Percentiles rank a stretch among this genome's conserved stretches.
Evolutionary conservation across 139 green algal genomes (phyloP).

Genomic region (Auxenochlorella protothecoides): DNA sequence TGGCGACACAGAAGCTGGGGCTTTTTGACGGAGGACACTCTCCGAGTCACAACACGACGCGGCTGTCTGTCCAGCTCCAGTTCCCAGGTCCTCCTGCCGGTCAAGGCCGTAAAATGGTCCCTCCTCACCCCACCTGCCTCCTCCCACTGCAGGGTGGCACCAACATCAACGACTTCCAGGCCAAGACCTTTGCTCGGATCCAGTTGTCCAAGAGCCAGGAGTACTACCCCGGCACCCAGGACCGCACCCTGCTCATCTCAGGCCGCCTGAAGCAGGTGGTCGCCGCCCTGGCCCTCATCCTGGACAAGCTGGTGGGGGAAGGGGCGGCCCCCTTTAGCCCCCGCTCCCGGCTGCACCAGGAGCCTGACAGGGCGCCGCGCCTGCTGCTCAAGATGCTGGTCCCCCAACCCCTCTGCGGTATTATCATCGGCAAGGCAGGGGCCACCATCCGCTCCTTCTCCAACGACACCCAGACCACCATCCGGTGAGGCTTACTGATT

Average conservation of each 20-base stretch:
- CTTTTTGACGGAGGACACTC: no score
- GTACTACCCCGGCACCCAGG: slow-evolving; percentile 52
- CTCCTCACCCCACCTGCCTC: not conserved
- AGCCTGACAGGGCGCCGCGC: not conserved
- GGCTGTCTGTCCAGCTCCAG: not conserved
- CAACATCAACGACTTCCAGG: slow-evolving; percentile 69
- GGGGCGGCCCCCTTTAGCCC: slow-evolving; percentile 14
- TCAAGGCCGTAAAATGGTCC: no score
- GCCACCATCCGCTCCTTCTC: slow-evolving; percentile 58
- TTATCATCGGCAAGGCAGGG: slow-evolving; percentile 67
- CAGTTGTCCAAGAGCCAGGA: slow-evolving; percentile 44
- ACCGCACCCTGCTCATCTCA: slow-evolving; percentile 61
- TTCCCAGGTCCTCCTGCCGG: not conserved
- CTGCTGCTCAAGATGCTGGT: slow-evolving; percentile 54
- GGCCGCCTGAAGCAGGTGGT: slow-evolving; percentile 54
- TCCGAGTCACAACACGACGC: no score
- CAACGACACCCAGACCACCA: slow-evolving; percentile 51
- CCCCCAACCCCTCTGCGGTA: slow-evolving; percentile 59
- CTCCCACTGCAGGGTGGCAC: slow-evolving; percentile 34
- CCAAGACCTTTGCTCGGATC: slow-evolving; percentile 46
- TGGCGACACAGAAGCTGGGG: no score
- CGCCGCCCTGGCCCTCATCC: slow-evolving; percentile 61
- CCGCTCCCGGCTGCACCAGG: not conserved
- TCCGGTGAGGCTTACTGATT: slow-evolving; percentile 16
- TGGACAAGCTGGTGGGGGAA: slow-evolving; percentile 50